A percentile compares a stretch with the other conserved stretches of the same genome.
phyloP scores from a whole-genome alignment of 108 stramenopile species.

The Skeletonema menzelii region DNA sequence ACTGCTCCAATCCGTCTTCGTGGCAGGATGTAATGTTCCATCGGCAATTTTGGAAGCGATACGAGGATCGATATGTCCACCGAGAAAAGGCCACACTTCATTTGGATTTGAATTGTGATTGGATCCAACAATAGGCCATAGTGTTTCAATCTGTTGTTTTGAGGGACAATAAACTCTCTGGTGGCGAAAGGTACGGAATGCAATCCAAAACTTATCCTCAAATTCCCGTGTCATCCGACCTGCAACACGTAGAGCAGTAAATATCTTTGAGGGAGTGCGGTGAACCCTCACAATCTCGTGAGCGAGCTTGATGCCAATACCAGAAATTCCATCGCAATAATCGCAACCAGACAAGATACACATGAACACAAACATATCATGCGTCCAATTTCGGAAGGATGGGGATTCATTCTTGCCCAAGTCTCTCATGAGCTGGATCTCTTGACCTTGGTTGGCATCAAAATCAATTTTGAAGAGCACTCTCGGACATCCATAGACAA shows the following conservation, averaged over 20 bases:
- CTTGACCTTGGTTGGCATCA: slow-evolving; percentile 57
- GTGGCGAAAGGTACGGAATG: slow-evolving; percentile 79
- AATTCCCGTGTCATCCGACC: slow-evolving; percentile 61
- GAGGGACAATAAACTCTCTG: slow-evolving; percentile 69
- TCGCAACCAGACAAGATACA: slow-evolving; percentile 86
- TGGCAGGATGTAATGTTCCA: slow-evolving; percentile 50
- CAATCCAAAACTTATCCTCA: slow-evolving; percentile 57
- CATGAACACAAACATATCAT: slow-evolving; percentile 85
- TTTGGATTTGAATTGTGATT: slow-evolving; percentile 7
- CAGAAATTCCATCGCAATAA: slow-evolving; percentile 65
- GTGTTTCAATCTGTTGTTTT: slow-evolving; percentile 36
- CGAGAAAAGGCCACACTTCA: slow-evolving; percentile 47
- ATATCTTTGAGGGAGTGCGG: slow-evolving; percentile 60
- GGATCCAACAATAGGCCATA: slow-evolving; percentile 41
- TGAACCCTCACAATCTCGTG: slow-evolving; percentile 70
- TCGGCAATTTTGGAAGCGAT: slow-evolving; percentile 37
- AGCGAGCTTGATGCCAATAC: slow-evolving; percentile 76
- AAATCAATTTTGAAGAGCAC: slow-evolving; percentile 79
- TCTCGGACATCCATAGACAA: slow-evolving; percentile 73
- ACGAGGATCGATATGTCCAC: slow-evolving; percentile 30
- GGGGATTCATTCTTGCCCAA: slow-evolving; percentile 47
- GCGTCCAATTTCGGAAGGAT: slow-evolving; percentile 69
- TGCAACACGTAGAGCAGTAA: slow-evolving; percentile 44
- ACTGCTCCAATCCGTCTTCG: slow-evolving; percentile 36
- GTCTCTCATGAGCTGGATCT: slow-evolving; percentile 63